Evolutionary conservation across 2,329 filamentous ascomycete genomes (phyloP).

Genomic region (Epichloe coenophiala): DNA sequence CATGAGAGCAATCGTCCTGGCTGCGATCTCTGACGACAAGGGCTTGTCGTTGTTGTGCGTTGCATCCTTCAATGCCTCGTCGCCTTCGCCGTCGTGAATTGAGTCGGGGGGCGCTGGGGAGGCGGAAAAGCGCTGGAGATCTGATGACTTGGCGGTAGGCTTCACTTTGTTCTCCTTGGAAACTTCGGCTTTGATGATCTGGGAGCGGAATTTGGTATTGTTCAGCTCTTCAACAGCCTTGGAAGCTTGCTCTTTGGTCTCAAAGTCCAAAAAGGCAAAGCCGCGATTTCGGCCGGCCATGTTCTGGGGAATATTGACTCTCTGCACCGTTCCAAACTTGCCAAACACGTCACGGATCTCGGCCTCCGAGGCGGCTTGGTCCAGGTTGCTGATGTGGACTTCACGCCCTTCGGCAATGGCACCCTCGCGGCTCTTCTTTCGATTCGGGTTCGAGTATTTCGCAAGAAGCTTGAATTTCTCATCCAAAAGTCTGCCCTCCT

Average conservation of each 20-base stretch:
- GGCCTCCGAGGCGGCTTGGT: slow-evolving; percentile 46
- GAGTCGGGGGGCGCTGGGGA: slow-evolving; percentile 21
- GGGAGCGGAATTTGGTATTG: slow-evolving; percentile 53
- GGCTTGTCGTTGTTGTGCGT: slow-evolving; percentile 16
- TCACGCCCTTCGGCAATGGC: slow-evolving; percentile 80
- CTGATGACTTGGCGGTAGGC: slow-evolving; percentile 33
- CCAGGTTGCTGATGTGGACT: slow-evolving; percentile 61
- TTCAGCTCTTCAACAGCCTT: slow-evolving; percentile 55
- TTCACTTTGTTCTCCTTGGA: slow-evolving; percentile 44
- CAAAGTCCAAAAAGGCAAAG: slow-evolving; percentile 68
- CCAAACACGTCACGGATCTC: slow-evolving; percentile 60
- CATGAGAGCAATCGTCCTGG: slow-evolving; percentile 68
- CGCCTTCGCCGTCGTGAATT: slow-evolving; percentile 22
- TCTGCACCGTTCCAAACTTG: slow-evolving; percentile 62
- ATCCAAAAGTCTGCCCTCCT: slow-evolving; percentile 59
- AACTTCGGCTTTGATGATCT: slow-evolving; percentile 53
- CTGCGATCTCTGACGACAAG: slow-evolving; percentile 36
- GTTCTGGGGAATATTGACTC: slow-evolving; percentile 57
- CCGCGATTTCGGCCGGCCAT: slow-evolving; percentile 59
- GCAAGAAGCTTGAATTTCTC: slow-evolving; percentile 56
- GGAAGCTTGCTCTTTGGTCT: slow-evolving; percentile 54
- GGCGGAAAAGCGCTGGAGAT: slow-evolving; percentile 18
- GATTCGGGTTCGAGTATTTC: slow-evolving; percentile 72
- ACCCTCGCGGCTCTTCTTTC: slow-evolving; percentile 66
- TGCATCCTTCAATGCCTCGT: slow-evolving; percentile 24